Evolutionary conservation across 495 filamentous ascomycete species (phyloP).

Genomic region (Neurospora tetraspora): DNA sequence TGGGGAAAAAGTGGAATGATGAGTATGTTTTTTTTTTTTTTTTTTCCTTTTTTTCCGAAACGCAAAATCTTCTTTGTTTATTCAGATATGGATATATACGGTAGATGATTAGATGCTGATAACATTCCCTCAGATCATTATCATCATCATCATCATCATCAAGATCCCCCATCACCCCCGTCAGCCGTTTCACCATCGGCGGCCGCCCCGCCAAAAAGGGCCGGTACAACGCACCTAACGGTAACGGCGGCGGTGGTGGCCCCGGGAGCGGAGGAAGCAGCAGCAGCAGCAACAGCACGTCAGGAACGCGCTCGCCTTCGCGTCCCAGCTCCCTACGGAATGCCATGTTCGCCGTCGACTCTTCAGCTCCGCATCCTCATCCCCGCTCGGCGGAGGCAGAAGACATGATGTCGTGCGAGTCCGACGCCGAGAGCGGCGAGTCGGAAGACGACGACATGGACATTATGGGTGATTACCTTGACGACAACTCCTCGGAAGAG

Average conservation of each 20-base stretch:
- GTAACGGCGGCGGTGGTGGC: neutral
- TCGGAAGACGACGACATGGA: conserved; percentile 7
- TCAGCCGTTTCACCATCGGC: conserved; percentile 4
- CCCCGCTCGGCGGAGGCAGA: neutral
- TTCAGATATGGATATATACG: too few relatives aligned
- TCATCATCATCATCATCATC: too few relatives aligned
- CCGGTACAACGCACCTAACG: neutral
- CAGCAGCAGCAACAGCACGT: neutral
- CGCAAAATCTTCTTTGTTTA: too few relatives aligned
- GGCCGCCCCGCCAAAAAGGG: conserved; percentile 3
- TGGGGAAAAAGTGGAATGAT: conserved; percentile 10
- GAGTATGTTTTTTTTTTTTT: too few relatives aligned
- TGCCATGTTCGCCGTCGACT: conserved; percentile 6
- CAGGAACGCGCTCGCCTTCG: conserved; percentile 3
- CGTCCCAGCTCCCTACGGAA: conserved; percentile 10
- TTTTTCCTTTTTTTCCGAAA: too few relatives aligned
- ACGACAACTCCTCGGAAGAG: conserved; percentile 5
- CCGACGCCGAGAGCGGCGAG: neutral
- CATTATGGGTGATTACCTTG: conserved; percentile 4
- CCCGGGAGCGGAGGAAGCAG: neutral
- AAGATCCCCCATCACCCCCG: conserved; percentile 3
- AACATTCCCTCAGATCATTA: too few relatives aligned
- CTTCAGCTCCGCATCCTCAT: neutral
- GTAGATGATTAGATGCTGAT: too few relatives aligned
- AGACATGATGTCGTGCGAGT: neutral